These are phyloP conservation scores for Paraglomus occultum DNA, from an alignment of 192 early-diverging fungal species.

Conservation along the genomic window DNA sequence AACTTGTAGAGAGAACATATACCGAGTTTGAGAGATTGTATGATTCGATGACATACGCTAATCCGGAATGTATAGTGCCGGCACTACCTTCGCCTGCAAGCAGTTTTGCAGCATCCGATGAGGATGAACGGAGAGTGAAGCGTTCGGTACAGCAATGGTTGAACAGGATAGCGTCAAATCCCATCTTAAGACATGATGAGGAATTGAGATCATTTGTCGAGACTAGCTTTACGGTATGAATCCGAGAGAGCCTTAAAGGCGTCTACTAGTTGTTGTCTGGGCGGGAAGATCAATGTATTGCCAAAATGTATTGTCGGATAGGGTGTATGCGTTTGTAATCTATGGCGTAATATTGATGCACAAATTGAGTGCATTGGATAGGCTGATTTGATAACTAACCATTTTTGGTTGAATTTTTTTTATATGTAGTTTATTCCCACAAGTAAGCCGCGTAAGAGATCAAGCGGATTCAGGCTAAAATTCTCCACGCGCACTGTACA, in stretches of 20 bases:
- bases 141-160: slow-evolving; percentile 39
- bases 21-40: slow-evolving; percentile 41
- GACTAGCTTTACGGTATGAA: slow-evolving; percentile 41
- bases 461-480: slow-evolving; percentile 13
- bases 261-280: background rate
- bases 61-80: slow-evolving; percentile 44
- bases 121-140: slow-evolving; percentile 29
- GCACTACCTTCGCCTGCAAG: slow-evolving; percentile 38
- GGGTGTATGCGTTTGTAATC: background rate
- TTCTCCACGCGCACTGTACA: slow-evolving; percentile 5
- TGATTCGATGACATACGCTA: slow-evolving; percentile 36
- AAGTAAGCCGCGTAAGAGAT: slow-evolving; percentile 36
- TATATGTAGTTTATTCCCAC: slow-evolving; percentile 38
- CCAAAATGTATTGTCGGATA: background rate
- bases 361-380: background rate
- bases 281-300: background rate
- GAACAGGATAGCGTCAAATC: slow-evolving; percentile 38
- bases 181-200: slow-evolving; percentile 41
- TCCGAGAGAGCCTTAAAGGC: background rate
- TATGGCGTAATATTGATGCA: background rate
- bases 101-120: slow-evolving; percentile 35
- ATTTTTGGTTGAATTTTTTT: no score
- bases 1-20: slow-evolving; percentile 38
- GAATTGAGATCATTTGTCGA: slow-evolving; percentile 48
- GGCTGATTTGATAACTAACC: background rate